These are phyloP conservation scores for Calycina marina DNA, from an alignment of 2,329 filamentous ascomycete species.

Conservation along the genomic window DNA sequence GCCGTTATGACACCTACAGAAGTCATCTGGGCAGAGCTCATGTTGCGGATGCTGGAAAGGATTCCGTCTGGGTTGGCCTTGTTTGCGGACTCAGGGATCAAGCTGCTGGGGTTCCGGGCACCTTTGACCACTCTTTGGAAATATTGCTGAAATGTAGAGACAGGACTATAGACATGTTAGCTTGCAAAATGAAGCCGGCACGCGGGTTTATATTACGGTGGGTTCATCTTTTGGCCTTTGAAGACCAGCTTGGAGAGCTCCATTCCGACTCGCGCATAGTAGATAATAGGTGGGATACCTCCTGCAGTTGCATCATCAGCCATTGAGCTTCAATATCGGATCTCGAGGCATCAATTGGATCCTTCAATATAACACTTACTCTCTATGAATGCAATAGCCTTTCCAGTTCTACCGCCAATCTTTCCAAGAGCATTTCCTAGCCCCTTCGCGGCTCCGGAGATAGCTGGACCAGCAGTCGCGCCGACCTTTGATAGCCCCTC, in stretches of 20 bases:
- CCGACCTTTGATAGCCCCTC: conserved; percentile 73
- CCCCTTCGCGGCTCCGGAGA: conserved; percentile 57
- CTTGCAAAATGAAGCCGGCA: neutral
- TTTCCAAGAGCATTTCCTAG: conserved; percentile 52
- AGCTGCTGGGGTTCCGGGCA: conserved; percentile 50
- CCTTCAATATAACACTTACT: too few species aligned
- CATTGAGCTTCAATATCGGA: conserved; percentile 12
- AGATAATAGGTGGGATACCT: conserved; percentile 71
- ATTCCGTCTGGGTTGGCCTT: conserved; percentile 39
- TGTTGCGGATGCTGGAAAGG: conserved; percentile 47
- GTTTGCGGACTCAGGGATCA: conserved; percentile 31
- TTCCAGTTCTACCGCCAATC: conserved; percentile 73
- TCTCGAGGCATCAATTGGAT: too few species aligned
- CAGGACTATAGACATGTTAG: conserved; percentile 36
- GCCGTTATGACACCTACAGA: conserved; percentile 65
- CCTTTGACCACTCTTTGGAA: conserved; percentile 61
- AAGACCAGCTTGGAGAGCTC: conserved; percentile 84
- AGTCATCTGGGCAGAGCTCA: conserved; percentile 56
- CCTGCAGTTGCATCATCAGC: conserved; percentile 33
- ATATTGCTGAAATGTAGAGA: conserved; percentile 75
- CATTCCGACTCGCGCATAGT: conserved; percentile 80
- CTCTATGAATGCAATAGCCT: conserved; percentile 66
- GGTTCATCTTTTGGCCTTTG: conserved; percentile 77
- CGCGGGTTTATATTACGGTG: conserved; percentile 57
- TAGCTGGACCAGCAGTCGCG: conserved; percentile 63